Percentiles rank a stretch among this genome's conserved stretches.
These are phyloP conservation scores for Rusavskia elegans DNA, from an alignment of 495 filamentous ascomycete genomes.

Conservation along the genomic window DNA sequence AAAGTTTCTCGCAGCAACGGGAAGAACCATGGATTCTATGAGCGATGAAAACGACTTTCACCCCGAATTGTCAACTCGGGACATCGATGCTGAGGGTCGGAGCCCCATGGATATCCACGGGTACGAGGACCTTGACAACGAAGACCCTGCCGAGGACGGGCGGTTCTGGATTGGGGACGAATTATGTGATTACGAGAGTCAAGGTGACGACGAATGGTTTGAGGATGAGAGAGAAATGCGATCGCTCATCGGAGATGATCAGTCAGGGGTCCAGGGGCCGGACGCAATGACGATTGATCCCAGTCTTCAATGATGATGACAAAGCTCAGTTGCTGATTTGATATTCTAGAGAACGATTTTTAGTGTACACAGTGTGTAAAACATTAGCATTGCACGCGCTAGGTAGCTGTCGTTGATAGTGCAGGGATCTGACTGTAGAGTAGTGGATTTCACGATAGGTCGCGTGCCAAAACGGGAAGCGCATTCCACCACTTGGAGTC, in stretches of 20 bases:
- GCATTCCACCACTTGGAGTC: not conserved
- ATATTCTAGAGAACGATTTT: too few relatives aligned
- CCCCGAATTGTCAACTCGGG: not conserved
- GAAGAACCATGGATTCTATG: slow-evolving; percentile 15
- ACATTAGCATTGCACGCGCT: too few relatives aligned
- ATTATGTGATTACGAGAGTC: not conserved
- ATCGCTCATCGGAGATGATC: slow-evolving; percentile 6
- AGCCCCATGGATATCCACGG: not conserved
- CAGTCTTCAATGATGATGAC: slow-evolving; percentile 1
- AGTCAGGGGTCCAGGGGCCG: not conserved
- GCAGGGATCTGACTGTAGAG: too few relatives aligned
- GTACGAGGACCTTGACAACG: not conserved
- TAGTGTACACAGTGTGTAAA: too few relatives aligned
- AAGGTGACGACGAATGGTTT: slow-evolving; percentile 1
- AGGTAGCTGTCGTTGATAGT: too few relatives aligned
- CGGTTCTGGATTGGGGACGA: slow-evolving; percentile 2
- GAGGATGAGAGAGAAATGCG: slow-evolving; percentile 10
- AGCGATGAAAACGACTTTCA: not conserved
- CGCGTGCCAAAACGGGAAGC: not conserved
- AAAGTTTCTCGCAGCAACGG: not conserved
- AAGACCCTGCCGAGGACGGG: not conserved
- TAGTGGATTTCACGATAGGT: not conserved
- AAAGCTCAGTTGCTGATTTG: not conserved
- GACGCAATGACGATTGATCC: slow-evolving; percentile 7
- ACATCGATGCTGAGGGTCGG: not conserved